Percentiles rank a stretch among this genome's conserved stretches.
phyloP scores from a whole-genome alignment of 2,329 filamentous ascomycete genomes.

The Aspergillus calidoustus region DNA sequence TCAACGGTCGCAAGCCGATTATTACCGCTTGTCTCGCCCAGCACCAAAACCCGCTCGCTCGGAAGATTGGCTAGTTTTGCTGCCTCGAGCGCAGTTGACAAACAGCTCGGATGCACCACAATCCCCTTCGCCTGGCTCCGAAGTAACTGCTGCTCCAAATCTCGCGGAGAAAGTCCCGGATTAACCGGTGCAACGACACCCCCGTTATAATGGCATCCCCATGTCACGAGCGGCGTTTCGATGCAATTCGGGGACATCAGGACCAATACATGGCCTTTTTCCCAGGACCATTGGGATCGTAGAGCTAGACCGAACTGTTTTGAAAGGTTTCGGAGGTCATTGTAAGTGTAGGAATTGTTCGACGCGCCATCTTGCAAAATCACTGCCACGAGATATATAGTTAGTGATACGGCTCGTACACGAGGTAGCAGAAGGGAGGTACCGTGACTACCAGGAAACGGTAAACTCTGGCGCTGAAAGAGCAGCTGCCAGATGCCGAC shows the following conservation, averaged over 20 bases:
- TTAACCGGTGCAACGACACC: slow-evolving; percentile 26
- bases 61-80: slow-evolving; percentile 11
- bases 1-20: not conserved
- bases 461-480: not conserved
- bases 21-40: not conserved
- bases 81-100: slow-evolving; percentile 15
- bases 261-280: slow-evolving; percentile 24
- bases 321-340: not conserved
- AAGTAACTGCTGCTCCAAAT: slow-evolving; percentile 21
- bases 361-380: slow-evolving; percentile 8
- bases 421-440: not conserved
- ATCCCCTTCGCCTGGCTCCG: slow-evolving; percentile 22
- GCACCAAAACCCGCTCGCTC: slow-evolving; percentile 13
- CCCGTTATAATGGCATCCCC: slow-evolving; percentile 25
- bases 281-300: slow-evolving; percentile 16
- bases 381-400: not conserved
- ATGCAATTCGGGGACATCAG: slow-evolving; percentile 25
- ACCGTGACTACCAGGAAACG: slow-evolving; percentile 13
- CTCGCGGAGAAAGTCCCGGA: slow-evolving; percentile 18
- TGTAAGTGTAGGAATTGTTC: slow-evolving; percentile 4
- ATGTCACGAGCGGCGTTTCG: slow-evolving; percentile 21
- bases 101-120: slow-evolving; percentile 16
- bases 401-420: not conserved
- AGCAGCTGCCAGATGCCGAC: slow-evolving; percentile 13
- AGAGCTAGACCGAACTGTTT: slow-evolving; percentile 19